These are phyloP conservation scores for Cordia subcordata DNA, from an alignment of 257 asterid species.

Conservation along the genomic window DNA sequence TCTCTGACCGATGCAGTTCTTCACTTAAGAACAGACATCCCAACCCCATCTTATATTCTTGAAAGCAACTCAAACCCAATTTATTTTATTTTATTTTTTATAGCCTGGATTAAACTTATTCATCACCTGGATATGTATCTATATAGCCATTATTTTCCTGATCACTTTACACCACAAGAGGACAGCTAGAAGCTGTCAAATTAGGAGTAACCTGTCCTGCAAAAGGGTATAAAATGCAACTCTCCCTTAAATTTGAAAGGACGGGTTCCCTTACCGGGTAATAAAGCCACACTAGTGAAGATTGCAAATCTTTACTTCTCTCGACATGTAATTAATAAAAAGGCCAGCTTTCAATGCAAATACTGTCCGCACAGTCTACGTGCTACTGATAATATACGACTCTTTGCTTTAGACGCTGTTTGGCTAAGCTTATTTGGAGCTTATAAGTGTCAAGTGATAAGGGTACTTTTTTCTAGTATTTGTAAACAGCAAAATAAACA, in stretches of 20 bases:
- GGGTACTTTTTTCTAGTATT: not conserved
- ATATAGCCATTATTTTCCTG: constrained; percentile 19
- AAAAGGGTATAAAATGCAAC: constrained; percentile 21
- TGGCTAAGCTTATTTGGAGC: not conserved
- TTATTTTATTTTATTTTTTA: constrained; percentile 11
- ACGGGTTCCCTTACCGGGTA: constrained; percentile 13
- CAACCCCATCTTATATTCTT: constrained; percentile 20
- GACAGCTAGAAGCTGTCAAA: constrained; percentile 38
- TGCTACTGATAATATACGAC: constrained; percentile 13
- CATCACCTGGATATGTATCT: constrained; percentile 29
- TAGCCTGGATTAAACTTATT: constrained; percentile 23
- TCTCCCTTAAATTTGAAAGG: constrained; percentile 21
- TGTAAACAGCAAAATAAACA: not conserved
- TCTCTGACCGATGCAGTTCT: constrained; percentile 23
- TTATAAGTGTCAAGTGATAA: too few species aligned
- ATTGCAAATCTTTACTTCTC: constrained; percentile 17
- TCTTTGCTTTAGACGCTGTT: too few species aligned
- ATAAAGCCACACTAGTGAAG: not conserved
- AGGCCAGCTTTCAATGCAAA: constrained; percentile 22
- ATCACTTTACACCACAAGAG: constrained; percentile 27
- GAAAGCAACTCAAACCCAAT: constrained; percentile 21
- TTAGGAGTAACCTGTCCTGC: constrained; percentile 23
- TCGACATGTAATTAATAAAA: constrained; percentile 25
- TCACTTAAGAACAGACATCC: constrained; percentile 26
- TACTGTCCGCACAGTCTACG: constrained; percentile 13